Base-by-base conservation (phyloP, 768 basidiomycete species). In the Hericium erinaceus region DNA sequence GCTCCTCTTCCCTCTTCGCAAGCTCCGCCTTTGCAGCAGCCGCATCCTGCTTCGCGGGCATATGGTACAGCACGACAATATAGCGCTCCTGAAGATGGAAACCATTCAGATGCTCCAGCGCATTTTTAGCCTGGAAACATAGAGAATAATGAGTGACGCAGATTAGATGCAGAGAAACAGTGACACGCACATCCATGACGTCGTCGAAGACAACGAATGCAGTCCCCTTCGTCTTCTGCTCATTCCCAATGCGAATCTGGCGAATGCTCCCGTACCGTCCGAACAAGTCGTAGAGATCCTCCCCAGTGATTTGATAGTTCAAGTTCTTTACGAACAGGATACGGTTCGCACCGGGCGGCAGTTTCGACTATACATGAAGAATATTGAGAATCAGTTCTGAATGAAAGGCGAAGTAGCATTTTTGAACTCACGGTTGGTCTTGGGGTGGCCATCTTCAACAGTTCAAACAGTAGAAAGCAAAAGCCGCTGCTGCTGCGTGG, bases 41-140 rank as follows among this genome's bases (percentile, higher is more conserved):
- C 1, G 92, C 92, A 65, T 95, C 92, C 66, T 95, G 92, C 71
- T 94, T 92, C n/a, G 92, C 87, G 39, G 94, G 92, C 86, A 98
- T 95, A 69, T 98, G 95, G 67, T 95, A 98, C 28, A 98, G 75
- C 9, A 98, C 95, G 57, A 99, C 95, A 55, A 99, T 95, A 73
- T 98, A 99, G 24, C 95, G 88, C 72, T 97, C 95, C 74, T 94
- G 93, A 58, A 99, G 71, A 74, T 99, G 95, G 75, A 99, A 99
- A 48, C 95, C 95, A 65, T 98, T 98, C 67, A 98, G 72, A 71
- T 97, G 94, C 68, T 95, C 95, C 57, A 97, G 82, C 0, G 95
- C 95, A 67, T 95, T 94, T 73, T 97, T 95, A 20, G 95, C 95
- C 91, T 97, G 66, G 12, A 55, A 48, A 24, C 38, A 41, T 10